phyloP scores from a whole-genome alignment of 2,329 filamentous ascomycete genomes.

The Botrytis medusae region DNA sequence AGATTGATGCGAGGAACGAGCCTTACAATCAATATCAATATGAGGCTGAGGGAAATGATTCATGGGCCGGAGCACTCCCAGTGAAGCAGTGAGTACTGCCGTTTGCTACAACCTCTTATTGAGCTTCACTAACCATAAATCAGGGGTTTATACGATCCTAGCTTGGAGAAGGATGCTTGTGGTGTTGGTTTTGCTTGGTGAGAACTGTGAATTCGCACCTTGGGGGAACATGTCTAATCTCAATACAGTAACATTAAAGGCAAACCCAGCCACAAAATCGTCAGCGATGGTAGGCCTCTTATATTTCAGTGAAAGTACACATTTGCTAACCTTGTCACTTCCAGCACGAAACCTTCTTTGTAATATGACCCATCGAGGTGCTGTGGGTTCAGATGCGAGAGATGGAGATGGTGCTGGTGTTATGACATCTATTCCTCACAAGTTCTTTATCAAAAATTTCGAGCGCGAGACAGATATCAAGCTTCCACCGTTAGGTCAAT shows the following conservation, averaged over 20 bases:
- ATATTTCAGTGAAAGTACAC: constrained; percentile 9
- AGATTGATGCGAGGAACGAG: constrained; percentile 59
- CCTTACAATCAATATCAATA: constrained; percentile 76
- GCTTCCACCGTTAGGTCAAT: constrained; percentile 85
- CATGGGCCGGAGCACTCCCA: constrained; percentile 92
- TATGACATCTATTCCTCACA: constrained; percentile 98
- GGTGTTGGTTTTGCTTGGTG: constrained; percentile 99
- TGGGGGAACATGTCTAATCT: constrained; percentile 29
- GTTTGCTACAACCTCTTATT: neutral
- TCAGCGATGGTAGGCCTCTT: constrained; percentile 77
- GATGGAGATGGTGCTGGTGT: constrained; percentile 98
- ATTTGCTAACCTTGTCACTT: constrained; percentile 39
- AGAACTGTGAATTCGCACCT: constrained; percentile 41
- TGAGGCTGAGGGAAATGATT: constrained; percentile 78
- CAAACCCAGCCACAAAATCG: constrained; percentile 94
- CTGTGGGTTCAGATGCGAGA: constrained; percentile 94
- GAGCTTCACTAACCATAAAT: constrained; percentile 6
- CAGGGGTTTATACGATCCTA: constrained; percentile 89
- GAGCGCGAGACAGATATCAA: constrained; percentile 85
- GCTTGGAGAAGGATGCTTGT: constrained; percentile 97
- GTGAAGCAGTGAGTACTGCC: constrained; percentile 72
- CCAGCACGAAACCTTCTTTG: constrained; percentile 88
- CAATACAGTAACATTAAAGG: constrained; percentile 86
- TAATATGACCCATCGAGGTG: constrained; percentile 99
- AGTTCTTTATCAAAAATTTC: constrained; percentile 98